Evolutionary conservation across 2,329 filamentous ascomycete genomes (phyloP), one percentile per base, ranked within the genome.

Genomic region (Aspergillus quadricinctus): DNA sequence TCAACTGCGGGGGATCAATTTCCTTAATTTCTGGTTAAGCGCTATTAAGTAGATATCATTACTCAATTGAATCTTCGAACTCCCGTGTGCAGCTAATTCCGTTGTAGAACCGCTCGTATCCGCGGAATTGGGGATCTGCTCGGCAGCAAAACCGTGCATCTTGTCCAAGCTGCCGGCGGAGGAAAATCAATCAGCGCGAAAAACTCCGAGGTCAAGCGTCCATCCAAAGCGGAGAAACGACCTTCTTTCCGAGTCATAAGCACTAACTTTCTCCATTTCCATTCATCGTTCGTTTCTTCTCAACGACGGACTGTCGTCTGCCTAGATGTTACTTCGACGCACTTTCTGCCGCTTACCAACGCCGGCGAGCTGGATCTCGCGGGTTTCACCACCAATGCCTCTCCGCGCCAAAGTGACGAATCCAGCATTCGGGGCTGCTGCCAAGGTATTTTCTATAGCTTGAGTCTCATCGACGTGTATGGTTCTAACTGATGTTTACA

Each of bases 391-490:
- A 58, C 73, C 68, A 56, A 96, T 96, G 90, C 90, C 91, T 72
- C 81, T 96, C 62, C 86, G 86, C 79, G 89, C 89, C 60, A 93
- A 89, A 75, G 81, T 92, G 63, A 77, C 81, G 69, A 82, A 83
- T 72, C 80, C 85, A 63, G 81, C 81, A 52, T 79, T 84, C 64
- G 77, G 72, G 61, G 76, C 77, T 56, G 75, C 75, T 66, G 76
- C 81, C 69, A 78, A 78, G 74, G 84, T 88, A 75, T 60, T 14
- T 10, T 14, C 2, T 7, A 11, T 46, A 3, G 43, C 43, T 46
- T 46, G 10, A 46, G 9, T 46, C 19, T 21, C 10, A 1, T 3
- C 3, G 43, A 27, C 0, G 6, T 17, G 11, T 21, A 27, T 27
- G 10, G 21, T 21, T 46, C 21, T 17, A 7, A 46, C 11, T 23